Evolutionary conservation across 1,139 yeast species (phyloP), one percentile per base, ranked within the genome.

Genomic region (Geotrichum histeridarum): DNA sequence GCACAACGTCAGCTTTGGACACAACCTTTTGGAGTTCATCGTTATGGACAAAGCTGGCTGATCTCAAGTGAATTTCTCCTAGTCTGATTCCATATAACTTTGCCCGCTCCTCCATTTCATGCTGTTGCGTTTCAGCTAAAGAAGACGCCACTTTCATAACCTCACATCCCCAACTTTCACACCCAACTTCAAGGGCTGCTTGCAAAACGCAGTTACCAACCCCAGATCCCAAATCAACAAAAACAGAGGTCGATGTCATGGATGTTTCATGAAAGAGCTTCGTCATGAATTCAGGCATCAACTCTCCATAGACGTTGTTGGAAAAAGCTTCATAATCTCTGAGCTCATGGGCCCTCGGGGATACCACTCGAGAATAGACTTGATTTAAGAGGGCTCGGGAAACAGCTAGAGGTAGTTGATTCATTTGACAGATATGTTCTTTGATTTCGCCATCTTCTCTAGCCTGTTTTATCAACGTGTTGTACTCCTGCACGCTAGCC

Each of bases 141-240:
- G 75, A 73, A 4, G 93, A 84, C 0, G 97, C 95, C 61, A 84
- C 84, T 33, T 78, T 78, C 95, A 89, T 90, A 45, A 90, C 77
- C 66, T 90, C 98, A 70, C 94, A 87, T 0, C 98, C 98, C 64
- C 88, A 89, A 68, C 95, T 83, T 51, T 74, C 74, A 57, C 91
- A 87, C 0, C 96, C 96, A 67, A 81, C 82, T 64, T 90, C 96
- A 31, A 90, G 70, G 0, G 96, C 90, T 0, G 96, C 95, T 68
- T 90, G 97, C 51, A 90, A 77, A 0, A 87, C 85, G 53, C 96
- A 88, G 65, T 90, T 90, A 0, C 97, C 98, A 3, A 91, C 96
- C 5, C 97, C 97, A 0, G 95, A 88, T 0, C 97, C 98, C 41
- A 91, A 73, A 68, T 87, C 97, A 59, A 90, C 82, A 64, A 89